These are phyloP conservation scores for Ambrosiella xylebori DNA, from an alignment of 2,329 filamentous ascomycete species.

Conservation along the genomic window DNA sequence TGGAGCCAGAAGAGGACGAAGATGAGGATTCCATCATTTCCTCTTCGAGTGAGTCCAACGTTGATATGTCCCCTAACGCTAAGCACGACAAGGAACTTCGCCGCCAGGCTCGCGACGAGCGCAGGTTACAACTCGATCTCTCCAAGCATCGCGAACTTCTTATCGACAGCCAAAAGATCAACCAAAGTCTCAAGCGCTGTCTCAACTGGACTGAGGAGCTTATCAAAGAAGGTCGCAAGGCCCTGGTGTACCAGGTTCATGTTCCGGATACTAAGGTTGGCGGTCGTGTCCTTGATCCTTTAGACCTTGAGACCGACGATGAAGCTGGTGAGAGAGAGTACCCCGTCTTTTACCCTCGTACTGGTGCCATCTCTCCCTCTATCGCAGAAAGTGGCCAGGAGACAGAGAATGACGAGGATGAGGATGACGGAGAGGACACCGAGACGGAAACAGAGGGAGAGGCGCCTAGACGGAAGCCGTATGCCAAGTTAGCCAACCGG, in stretches of 20 bases:
- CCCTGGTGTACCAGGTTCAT: constrained; percentile 64
- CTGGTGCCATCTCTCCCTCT: constrained; percentile 9
- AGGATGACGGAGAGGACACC: constrained; percentile 16
- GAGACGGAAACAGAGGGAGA: constrained; percentile 10
- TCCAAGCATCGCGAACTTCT: constrained; percentile 78
- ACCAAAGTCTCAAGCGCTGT: constrained; percentile 81
- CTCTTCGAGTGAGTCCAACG: constrained; percentile 28
- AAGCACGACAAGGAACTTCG: constrained; percentile 27
- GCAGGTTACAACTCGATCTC: constrained; percentile 67
- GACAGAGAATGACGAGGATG: constrained; percentile 17
- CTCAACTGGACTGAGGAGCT: constrained; percentile 78
- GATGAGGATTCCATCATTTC: constrained; percentile 33
- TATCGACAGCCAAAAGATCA: constrained; percentile 84
- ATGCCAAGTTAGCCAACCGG: not conserved
- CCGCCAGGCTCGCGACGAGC: constrained; percentile 60
- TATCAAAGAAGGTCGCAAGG: constrained; percentile 75
- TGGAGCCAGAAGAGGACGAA: constrained; percentile 22
- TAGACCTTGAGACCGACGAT: constrained; percentile 41
- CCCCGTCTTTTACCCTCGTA: constrained; percentile 12
- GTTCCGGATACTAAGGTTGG: constrained; percentile 68
- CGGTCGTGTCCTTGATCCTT: constrained; percentile 53
- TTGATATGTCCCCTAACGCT: constrained; percentile 23
- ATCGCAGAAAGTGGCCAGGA: constrained; percentile 7
- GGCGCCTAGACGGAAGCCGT: not conserved
- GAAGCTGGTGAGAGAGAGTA: constrained; percentile 6